Conservation (phyloP, 2,329 filamentous ascomycete species). For the Exophiala mesophila region DNA sequence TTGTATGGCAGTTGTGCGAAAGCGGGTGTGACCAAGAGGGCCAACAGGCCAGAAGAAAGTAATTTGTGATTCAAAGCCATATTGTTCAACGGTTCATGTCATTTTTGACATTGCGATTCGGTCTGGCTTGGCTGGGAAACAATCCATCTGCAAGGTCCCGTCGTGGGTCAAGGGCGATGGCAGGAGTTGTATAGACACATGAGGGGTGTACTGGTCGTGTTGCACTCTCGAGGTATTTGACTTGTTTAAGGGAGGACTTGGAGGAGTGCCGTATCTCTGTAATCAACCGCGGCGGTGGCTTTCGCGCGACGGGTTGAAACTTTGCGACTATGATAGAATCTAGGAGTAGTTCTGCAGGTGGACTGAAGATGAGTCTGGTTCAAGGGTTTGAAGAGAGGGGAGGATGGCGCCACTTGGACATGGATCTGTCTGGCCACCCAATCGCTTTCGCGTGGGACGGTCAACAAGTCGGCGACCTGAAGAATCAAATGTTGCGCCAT, state of each 20-base stretch:
- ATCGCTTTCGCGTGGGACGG: neutral
- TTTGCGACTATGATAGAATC: neutral
- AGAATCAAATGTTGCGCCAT: neutral
- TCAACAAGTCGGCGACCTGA: neutral
- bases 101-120: constrained; percentile 19
- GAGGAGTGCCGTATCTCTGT: no score
- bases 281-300: no score
- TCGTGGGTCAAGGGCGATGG: neutral
- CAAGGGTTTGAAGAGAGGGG: constrained; percentile 11
- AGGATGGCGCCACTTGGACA: constrained; percentile 3
- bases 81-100: constrained; percentile 15
- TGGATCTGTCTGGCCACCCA: neutral
- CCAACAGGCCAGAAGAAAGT: constrained; percentile 14
- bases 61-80: constrained; percentile 12
- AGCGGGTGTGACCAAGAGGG: constrained; percentile 17
- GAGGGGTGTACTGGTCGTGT: no score
- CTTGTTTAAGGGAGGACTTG: neutral
- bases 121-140: constrained; percentile 19
- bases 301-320: neutral
- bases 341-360: constrained; percentile 11
- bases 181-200: no score
- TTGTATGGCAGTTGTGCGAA: constrained; percentile 63
- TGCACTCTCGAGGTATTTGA: neutral
- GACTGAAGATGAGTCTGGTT: constrained; percentile 4
- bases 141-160: constrained; percentile 22